These are phyloP conservation scores for Parastagonospora avenae DNA, from an alignment of 2,329 filamentous ascomycete species.

Conservation along the genomic window DNA sequence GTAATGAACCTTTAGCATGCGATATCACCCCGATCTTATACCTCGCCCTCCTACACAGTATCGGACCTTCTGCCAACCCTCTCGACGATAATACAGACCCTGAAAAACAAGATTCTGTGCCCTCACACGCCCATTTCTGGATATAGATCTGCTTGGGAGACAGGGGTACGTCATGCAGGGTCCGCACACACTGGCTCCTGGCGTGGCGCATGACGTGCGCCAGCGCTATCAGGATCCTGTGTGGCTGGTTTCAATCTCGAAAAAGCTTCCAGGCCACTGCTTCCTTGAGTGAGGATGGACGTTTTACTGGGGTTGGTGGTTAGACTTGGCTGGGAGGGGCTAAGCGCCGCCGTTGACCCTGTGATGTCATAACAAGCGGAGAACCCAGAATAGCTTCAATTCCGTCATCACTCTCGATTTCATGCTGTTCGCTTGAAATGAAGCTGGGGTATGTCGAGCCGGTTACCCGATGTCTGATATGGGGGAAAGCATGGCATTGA, in stretches of 20 bases:
- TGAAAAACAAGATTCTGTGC: slow-evolving; percentile 30
- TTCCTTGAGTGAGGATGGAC: slow-evolving; percentile 14
- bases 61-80: slow-evolving; percentile 2
- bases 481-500: too few species aligned
- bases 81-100: background rate
- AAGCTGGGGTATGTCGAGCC: background rate
- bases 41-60: background rate
- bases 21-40: slow-evolving; percentile 12
- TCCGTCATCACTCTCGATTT: background rate
- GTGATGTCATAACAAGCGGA: background rate
- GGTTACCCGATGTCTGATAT: background rate
- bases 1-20: background rate
- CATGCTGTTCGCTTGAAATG: background rate
- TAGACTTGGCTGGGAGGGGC: background rate
- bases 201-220: slow-evolving; percentile 24
- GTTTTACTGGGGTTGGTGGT: slow-evolving; percentile 11
- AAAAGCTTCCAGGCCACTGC: slow-evolving; percentile 5
- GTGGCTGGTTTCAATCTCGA: slow-evolving; percentile 17
- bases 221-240: slow-evolving; percentile 5
- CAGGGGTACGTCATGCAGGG: slow-evolving; percentile 35
- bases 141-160: slow-evolving; percentile 13
- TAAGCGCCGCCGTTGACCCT: slow-evolving; percentile 4
- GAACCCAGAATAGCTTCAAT: background rate
- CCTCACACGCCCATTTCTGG: slow-evolving; percentile 8
- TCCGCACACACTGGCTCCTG: slow-evolving; percentile 8